These are phyloP conservation scores for Corylus avellana DNA, from an alignment of 306 rosid genomes.

Conservation along the genomic window DNA sequence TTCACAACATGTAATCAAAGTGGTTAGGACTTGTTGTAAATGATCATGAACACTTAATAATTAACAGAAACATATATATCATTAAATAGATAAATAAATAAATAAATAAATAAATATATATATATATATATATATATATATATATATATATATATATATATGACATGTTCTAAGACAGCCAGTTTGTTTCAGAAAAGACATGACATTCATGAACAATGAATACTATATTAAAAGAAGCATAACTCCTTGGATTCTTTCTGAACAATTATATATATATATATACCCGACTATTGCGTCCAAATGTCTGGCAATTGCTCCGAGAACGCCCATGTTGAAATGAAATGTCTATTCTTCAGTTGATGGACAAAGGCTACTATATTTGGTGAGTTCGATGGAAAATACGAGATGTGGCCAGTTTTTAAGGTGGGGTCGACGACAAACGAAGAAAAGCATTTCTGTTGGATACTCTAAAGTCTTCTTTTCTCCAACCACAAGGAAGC, in stretches of 20 bases:
- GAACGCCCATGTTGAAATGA: slow-evolving; percentile 62
- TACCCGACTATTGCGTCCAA: slow-evolving; percentile 80
- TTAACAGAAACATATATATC: not conserved
- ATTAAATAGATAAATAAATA: too few relatives aligned
- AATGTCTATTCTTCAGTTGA: not conserved
- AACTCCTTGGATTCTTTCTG: not conserved
- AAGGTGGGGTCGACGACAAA: slow-evolving; percentile 20
- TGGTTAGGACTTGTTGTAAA: slow-evolving; percentile 7
- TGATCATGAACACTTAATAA: not conserved
- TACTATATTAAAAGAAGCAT: not conserved
- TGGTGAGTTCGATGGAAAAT: not conserved
- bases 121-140: too few relatives aligned
- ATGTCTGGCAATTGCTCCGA: slow-evolving; percentile 65
- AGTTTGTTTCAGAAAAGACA: not conserved
- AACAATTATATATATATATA: not conserved
- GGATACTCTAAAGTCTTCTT: slow-evolving; percentile 46
- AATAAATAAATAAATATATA: too few relatives aligned
- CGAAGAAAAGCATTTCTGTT: slow-evolving; percentile 56
- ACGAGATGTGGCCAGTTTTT: not conserved
- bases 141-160: too few relatives aligned
- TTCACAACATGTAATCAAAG: slow-evolving; percentile 17
- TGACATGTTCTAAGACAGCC: not conserved
- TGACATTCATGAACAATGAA: not conserved
- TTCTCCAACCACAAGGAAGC: slow-evolving; percentile 45
- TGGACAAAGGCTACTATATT: not conserved